Evolutionary conservation across 1,139 yeast genomes (phyloP), one percentile per base, ranked within the genome.

Genomic region (Pichia sp.): DNA sequence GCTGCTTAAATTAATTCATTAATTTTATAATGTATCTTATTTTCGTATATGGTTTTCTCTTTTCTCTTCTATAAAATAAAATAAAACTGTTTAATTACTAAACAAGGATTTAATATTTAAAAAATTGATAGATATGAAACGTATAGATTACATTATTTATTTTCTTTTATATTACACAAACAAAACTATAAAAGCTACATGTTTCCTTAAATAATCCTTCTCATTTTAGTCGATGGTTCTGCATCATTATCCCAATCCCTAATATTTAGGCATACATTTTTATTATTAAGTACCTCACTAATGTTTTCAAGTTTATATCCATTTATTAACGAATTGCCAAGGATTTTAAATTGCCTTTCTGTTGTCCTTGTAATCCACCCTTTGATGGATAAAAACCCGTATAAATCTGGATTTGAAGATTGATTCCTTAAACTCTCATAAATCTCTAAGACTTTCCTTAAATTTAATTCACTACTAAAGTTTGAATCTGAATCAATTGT

Each of bases 401-500:
- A 42, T 11, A 49, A 27, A 27, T 47, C 51, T 9, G 48, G 39
- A 36, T 50, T 50, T n/a, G 51, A 48, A 16, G 51, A 44, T 15
- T 51, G 52, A 5, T 56, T 54, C 16, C 60, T 58, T 29, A 73
- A 56, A 9, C 60, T 60, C 18, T 56, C 54, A 51, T 68, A 72
- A 6, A 69, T 55, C 13, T 59, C 52, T 18, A 72, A 53, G 27
- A 74, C 63, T 51, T 71, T 76, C 22, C 56, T 56, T 18, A 74
- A 50, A 0, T 61, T 59, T 7, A 71, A 54, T 35, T 66, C 66
- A 25, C 61, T 49, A 13, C 72, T 59, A 52, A 68, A 67, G 1
- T 68, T 54, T 48, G 68, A 69, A 56, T 74, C 77, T 50, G 75
- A 79, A 5, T 70, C 60, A 13, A 75, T 62, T 5, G 55, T 51